Conservation (phyloP, 495 filamentous ascomycete genomes). For the Aspergillus avenaceus region DNA sequence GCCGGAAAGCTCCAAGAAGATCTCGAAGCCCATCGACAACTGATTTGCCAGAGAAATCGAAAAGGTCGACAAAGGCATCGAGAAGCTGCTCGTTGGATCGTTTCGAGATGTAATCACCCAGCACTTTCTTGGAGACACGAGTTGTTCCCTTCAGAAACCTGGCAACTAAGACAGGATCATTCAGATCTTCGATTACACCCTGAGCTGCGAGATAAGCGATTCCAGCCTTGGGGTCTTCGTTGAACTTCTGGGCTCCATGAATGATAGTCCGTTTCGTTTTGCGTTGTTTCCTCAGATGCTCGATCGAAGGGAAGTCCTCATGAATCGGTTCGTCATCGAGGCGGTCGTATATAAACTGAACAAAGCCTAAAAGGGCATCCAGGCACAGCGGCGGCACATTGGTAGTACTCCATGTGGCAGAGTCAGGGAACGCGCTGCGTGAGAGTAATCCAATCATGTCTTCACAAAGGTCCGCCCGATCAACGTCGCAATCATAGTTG, state of each 20-base stretch:
- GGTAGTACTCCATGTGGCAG: slow-evolving; percentile 97
- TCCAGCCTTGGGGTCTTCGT: slow-evolving; percentile 87
- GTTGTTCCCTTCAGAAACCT: slow-evolving; percentile 80
- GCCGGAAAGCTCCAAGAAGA: slow-evolving; percentile 84
- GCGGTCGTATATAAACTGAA: slow-evolving; percentile 86
- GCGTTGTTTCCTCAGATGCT: slow-evolving; percentile 62
- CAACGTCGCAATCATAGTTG: slow-evolving; percentile 97
- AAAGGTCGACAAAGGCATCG: slow-evolving; percentile 74
- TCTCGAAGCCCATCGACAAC: slow-evolving; percentile 87
- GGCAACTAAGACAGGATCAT: slow-evolving; percentile 70
- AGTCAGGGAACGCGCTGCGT: slow-evolving; percentile 93
- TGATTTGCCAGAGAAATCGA: slow-evolving; percentile 81
- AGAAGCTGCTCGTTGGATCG: slow-evolving; percentile 76
- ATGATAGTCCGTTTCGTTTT: slow-evolving; percentile 82
- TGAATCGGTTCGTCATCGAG: slow-evolving; percentile 63
- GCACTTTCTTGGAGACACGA: slow-evolving; percentile 79
- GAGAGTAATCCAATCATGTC: slow-evolving; percentile 92
- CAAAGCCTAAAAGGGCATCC: slow-evolving; percentile 83
- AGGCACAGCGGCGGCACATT: slow-evolving; percentile 95
- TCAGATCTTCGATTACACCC: slow-evolving; percentile 73
- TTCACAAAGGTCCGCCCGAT: slow-evolving; percentile 88
- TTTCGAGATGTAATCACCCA: slow-evolving; percentile 92
- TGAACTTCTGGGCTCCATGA: slow-evolving; percentile 86
- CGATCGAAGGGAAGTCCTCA: slow-evolving; percentile 65
- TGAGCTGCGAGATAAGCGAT: slow-evolving; percentile 80